These are phyloP conservation scores for Grigorovia yakushimaensis DNA, from an alignment of 805 yeast genomes.

Conservation along the genomic window DNA sequence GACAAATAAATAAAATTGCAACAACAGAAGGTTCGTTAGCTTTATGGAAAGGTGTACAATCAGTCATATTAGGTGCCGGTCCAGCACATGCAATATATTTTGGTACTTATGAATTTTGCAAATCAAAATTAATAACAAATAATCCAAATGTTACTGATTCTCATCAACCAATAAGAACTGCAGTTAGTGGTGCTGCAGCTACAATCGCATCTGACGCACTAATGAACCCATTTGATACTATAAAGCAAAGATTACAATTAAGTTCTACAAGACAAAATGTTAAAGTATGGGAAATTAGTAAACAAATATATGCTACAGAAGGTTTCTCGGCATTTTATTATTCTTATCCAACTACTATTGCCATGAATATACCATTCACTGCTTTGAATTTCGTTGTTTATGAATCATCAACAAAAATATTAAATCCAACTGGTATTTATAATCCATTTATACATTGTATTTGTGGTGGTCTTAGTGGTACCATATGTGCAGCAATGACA, in stretches of 20 bases:
- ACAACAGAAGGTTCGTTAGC: slow-evolving; percentile 83
- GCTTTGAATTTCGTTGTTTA: slow-evolving; percentile 90
- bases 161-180: slow-evolving; percentile 73
- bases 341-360: slow-evolving; percentile 89
- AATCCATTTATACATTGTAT: slow-evolving; percentile 90
- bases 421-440: slow-evolving; percentile 71
- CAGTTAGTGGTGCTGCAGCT: slow-evolving; percentile 85
- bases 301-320: slow-evolving; percentile 46
- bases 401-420: slow-evolving; percentile 70
- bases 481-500: slow-evolving; percentile 90
- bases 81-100: slow-evolving; percentile 98
- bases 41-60: slow-evolving; percentile 88
- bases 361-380: slow-evolving; percentile 90
- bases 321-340: slow-evolving; percentile 77
- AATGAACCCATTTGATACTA: slow-evolving; percentile 95
- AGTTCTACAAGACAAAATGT: slow-evolving; percentile 11
- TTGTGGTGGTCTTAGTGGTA: slow-evolving; percentile 92
- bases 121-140: slow-evolving; percentile 25
- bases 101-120: slow-evolving; percentile 78
- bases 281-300: slow-evolving; percentile 22
- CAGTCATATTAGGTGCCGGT: slow-evolving; percentile 92
- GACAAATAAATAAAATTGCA: slow-evolving; percentile 65
- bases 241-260: slow-evolving; percentile 91
- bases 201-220: slow-evolving; percentile 87
- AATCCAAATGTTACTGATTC: slow-evolving; percentile 25